Conservation (phyloP, 129 eudicot species). For the Artemisia tridentata region DNA sequence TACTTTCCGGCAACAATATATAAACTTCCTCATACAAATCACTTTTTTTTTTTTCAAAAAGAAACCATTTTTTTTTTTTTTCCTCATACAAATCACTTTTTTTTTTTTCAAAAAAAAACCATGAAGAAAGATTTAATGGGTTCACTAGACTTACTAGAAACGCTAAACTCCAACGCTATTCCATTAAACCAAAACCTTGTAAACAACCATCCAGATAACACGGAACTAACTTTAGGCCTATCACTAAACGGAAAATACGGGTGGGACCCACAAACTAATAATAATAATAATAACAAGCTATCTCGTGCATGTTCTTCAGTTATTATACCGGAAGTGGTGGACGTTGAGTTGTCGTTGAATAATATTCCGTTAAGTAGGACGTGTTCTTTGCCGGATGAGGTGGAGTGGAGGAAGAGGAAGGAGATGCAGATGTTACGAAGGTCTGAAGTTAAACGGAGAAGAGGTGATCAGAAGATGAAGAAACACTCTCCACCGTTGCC, state of each 20-base stretch:
- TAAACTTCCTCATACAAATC: too few relatives aligned
- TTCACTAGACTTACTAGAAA: too few relatives aligned
- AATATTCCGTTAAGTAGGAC: slow-evolving; percentile 34
- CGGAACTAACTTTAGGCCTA: slow-evolving; percentile 56
- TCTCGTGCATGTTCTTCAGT: slow-evolving; percentile 43
- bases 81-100: too few relatives aligned
- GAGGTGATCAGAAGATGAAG: slow-evolving; percentile 46
- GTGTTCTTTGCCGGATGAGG: slow-evolving; percentile 58
- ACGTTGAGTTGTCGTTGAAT: slow-evolving; percentile 26
- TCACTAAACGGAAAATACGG: slow-evolving; percentile 71
- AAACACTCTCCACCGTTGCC: slow-evolving; percentile 17
- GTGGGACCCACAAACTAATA: slow-evolving; percentile 36
- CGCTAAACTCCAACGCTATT: too few relatives aligned
- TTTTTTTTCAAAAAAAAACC: too few relatives aligned
- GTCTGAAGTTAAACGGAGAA: slow-evolving; percentile 53
- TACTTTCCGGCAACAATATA: slow-evolving; percentile 14
- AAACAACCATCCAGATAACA: slow-evolving; percentile 12
- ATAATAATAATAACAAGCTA: slow-evolving; percentile 8
- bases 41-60: too few relatives aligned
- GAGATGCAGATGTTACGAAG: slow-evolving; percentile 51
- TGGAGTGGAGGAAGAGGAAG: slow-evolving; percentile 53
- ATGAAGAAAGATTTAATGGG: too few relatives aligned
- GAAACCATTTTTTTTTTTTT: too few relatives aligned
- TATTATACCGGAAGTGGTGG: slow-evolving; percentile 26
- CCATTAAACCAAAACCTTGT: too few relatives aligned